Conservation (phyloP, 2,329 filamentous ascomycete genomes). For the Pseudocercospora crystallina region DNA sequence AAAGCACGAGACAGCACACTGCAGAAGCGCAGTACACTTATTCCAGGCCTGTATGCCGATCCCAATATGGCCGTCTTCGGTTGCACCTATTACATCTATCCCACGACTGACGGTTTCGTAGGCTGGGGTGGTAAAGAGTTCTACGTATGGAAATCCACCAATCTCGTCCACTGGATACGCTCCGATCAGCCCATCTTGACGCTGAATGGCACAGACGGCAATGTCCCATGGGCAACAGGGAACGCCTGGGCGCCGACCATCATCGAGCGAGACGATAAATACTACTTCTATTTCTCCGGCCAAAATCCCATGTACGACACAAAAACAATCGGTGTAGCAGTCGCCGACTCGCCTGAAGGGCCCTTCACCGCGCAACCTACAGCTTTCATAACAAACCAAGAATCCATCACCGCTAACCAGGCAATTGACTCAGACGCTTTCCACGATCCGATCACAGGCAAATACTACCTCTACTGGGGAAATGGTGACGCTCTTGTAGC, state of each 20-base stretch:
- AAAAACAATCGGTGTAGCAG: constrained; percentile 32
- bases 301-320: constrained; percentile 30
- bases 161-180: constrained; percentile 47
- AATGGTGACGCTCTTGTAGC: constrained; percentile 46
- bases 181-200: constrained; percentile 45
- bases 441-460: constrained; percentile 25
- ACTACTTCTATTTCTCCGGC: constrained; percentile 36
- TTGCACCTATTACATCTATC: constrained; percentile 50
- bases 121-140: constrained; percentile 51
- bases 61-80: constrained; percentile 50
- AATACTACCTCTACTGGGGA: constrained; percentile 33
- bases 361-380: constrained; percentile 28
- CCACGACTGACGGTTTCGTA: constrained; percentile 48
- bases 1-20: constrained; percentile 9
- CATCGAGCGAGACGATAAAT: constrained; percentile 26
- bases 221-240: constrained; percentile 40
- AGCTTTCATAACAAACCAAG: constrained; percentile 31
- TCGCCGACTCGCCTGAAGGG: constrained; percentile 26
- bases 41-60: constrained; percentile 39
- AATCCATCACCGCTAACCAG: constrained; percentile 26
- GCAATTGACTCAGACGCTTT: constrained; percentile 32
- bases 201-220: constrained; percentile 47
- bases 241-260: constrained; percentile 37
- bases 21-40: constrained; percentile 14
- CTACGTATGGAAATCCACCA: constrained; percentile 49